A percentile compares a stretch with the other conserved stretches of the same genome.
These are phyloP conservation scores for Pythium volutum DNA, from an alignment of 352 stramenopile genomes.

Conservation along the genomic window DNA sequence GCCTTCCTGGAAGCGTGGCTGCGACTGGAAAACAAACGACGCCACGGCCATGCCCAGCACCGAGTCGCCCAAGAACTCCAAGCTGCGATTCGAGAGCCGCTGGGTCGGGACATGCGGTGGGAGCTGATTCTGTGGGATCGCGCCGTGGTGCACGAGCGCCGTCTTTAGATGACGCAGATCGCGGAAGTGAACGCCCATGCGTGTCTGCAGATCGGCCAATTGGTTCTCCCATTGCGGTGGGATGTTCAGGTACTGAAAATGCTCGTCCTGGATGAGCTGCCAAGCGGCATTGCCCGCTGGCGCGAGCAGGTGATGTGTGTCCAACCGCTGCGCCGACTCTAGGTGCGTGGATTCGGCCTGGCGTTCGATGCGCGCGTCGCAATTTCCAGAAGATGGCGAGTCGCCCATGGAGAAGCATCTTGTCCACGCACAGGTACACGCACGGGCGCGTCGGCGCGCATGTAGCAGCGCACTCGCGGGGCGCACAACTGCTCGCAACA, in stretches of 20 bases:
- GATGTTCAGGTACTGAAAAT: conserved; percentile 35
- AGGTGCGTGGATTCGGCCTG: conserved; percentile 16
- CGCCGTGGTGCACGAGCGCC: conserved; percentile 74
- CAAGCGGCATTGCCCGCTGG: conserved; percentile 26
- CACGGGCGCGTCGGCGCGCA: not conserved
- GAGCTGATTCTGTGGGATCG: conserved; percentile 42
- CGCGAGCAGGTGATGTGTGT: conserved; percentile 19
- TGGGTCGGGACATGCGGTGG: conserved; percentile 39
- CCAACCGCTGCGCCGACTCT: conserved; percentile 7
- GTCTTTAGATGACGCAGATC: conserved; percentile 59
- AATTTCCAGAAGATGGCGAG: not conserved
- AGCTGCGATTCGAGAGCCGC: conserved; percentile 73
- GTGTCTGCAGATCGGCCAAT: conserved; percentile 49
- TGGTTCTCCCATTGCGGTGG: conserved; percentile 48
- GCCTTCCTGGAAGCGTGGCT: conserved; percentile 66
- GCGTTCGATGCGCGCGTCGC: conserved; percentile 10
- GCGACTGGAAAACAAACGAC: conserved; percentile 69
- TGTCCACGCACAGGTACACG: not conserved
- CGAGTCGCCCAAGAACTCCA: conserved; percentile 83
- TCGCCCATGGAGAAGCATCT: not conserved
- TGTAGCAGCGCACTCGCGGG: not conserved
- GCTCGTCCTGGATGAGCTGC: conserved; percentile 24
- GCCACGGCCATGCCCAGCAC: conserved; percentile 60
- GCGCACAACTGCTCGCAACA: not conserved
- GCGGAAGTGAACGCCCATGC: conserved; percentile 59